phyloP scores from a whole-genome alignment of 2,329 filamentous ascomycete species.

The Fusarium chuoi region DNA sequence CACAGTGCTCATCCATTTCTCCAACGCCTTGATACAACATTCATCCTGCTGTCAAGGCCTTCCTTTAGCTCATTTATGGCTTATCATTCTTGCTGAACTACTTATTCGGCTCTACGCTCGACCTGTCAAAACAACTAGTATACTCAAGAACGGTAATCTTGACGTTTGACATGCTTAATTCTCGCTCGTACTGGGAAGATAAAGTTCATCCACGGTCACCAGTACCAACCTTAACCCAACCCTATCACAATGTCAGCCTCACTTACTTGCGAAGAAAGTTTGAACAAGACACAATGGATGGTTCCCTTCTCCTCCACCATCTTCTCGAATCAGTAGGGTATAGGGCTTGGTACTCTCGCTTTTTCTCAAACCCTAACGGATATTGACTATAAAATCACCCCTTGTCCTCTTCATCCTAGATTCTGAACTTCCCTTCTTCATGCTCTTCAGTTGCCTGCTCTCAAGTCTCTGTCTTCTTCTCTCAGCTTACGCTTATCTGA shows the following conservation, averaged over 20 bases:
- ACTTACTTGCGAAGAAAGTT: fast-evolving
- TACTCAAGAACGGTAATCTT: no score
- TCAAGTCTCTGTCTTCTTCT: background rate
- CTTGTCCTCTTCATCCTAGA: background rate
- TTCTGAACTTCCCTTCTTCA: background rate
- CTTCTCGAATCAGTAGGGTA: background rate
- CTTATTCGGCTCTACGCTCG: no score
- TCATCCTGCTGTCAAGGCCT: fast-evolving
- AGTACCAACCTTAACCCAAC: background rate
- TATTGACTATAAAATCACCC: background rate
- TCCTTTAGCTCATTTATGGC: no score
- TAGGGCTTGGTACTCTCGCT: background rate
- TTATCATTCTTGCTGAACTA: fast-evolving
- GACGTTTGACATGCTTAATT: background rate
- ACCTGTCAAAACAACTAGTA: background rate
- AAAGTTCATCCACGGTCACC: no score
- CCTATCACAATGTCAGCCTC: fast-evolving
- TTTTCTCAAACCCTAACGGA: background rate
- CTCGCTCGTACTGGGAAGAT: background rate
- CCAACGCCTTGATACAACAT: no score
- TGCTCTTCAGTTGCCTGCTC: background rate
- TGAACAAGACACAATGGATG: fast-evolving
- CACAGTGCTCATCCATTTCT: no score
- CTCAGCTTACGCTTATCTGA: background rate
- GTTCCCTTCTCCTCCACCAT: background rate